Percentiles rank a stretch among this genome's conserved stretches.
These are phyloP conservation scores for Fragaria ananassa DNA, from an alignment of 306 rosid genomes.

Conservation along the genomic window DNA sequence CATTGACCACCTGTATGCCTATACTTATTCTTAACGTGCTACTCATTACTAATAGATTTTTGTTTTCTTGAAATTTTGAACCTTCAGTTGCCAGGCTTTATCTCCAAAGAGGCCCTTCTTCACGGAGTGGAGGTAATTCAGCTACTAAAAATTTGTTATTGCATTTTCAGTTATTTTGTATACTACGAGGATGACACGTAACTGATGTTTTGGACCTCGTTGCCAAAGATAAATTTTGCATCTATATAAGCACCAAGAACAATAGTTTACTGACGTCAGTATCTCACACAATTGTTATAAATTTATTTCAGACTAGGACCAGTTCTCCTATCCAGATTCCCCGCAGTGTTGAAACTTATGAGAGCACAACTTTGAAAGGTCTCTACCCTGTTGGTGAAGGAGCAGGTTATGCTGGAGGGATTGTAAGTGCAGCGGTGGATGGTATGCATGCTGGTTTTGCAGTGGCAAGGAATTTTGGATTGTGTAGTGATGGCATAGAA, in stretches of 20 bases:
- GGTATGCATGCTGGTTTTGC: conserved; percentile 92
- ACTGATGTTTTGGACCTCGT: neutral
- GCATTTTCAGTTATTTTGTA: neutral
- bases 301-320: conserved; percentile 69
- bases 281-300: neutral
- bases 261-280: neutral
- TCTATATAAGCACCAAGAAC: neutral
- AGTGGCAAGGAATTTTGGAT: conserved; percentile 53
- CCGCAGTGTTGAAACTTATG: conserved; percentile 60
- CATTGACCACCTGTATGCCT: neutral
- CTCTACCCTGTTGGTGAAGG: conserved; percentile 96
- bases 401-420: conserved; percentile 99
- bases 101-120: conserved; percentile 82
- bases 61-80: conserved; percentile 23
- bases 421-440: conserved; percentile 92
- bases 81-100: conserved; percentile 86
- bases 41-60: neutral
- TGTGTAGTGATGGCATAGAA: conserved; percentile 59
- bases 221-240: neutral
- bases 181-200: neutral
- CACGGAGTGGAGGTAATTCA: conserved; percentile 92
- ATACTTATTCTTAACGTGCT: conserved; percentile 8
- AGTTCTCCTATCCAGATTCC: conserved; percentile 90
- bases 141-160: neutral
- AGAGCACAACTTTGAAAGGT: conserved; percentile 76